Percentiles rank a stretch among this genome's conserved stretches.
Conservation (phyloP, 805 yeast genomes). For the Metschnikowia similis region DNA sequence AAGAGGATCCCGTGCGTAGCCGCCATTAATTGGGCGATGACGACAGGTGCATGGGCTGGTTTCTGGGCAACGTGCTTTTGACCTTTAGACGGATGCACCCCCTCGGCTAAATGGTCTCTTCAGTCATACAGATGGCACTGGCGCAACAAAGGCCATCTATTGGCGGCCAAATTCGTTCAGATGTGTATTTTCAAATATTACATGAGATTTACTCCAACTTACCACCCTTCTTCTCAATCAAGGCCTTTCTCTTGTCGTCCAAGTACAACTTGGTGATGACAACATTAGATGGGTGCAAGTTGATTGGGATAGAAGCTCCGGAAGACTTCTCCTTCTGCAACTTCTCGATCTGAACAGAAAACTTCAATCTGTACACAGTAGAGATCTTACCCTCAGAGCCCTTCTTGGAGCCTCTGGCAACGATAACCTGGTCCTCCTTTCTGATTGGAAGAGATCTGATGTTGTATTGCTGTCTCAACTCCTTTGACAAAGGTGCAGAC, state of each 20-base stretch:
- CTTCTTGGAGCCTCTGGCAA: slow-evolving; percentile 98
- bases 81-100: no score
- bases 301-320: slow-evolving; percentile 96
- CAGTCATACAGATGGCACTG: no score
- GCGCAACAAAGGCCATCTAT: no score
- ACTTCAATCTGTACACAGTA: slow-evolving; percentile 98
- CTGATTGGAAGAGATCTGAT: slow-evolving; percentile 95
- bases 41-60: no score
- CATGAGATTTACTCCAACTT: slow-evolving; percentile 68
- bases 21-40: no score
- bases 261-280: slow-evolving; percentile 97
- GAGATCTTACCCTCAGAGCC: slow-evolving; percentile 98
- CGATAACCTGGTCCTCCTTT: slow-evolving; percentile 92
- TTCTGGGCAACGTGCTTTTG: no score
- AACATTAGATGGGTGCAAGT: slow-evolving; percentile 98
- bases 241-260: slow-evolving; percentile 98
- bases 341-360: slow-evolving; percentile 94
- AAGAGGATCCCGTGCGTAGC: no score
- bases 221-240: slow-evolving; percentile 97
- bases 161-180: slow-evolving; percentile 2
- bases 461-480: slow-evolving; percentile 96
- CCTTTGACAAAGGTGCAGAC: slow-evolving; percentile 99
- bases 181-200: slow-evolving; percentile 21
- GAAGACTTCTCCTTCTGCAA: slow-evolving; percentile 95
- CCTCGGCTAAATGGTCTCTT: no score